phyloP scores from a whole-genome alignment of 345 rosid genomes.

The Linum trigynum region DNA sequence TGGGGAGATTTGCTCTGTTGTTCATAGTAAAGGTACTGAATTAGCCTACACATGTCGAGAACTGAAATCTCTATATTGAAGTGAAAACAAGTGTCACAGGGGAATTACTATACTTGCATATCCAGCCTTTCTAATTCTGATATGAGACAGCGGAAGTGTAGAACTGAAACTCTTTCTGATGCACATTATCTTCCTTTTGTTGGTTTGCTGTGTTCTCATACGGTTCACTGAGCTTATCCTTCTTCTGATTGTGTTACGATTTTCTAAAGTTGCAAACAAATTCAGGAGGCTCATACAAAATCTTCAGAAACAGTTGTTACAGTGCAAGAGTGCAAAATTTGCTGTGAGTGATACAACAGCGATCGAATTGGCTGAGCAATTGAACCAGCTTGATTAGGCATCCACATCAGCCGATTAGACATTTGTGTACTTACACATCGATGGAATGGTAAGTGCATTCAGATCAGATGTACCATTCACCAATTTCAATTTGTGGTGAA shows the following conservation, averaged over 20 bases:
- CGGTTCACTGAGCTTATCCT: not conserved
- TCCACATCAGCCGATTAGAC: slow-evolving; percentile 38
- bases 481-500: not conserved
- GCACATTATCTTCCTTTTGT: not conserved
- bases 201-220: not conserved
- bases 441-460: slow-evolving; percentile 19
- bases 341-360: slow-evolving; percentile 17
- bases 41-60: too few relatives aligned
- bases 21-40: too few relatives aligned
- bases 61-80: too few relatives aligned
- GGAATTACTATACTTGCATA: too few relatives aligned
- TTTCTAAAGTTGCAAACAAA: slow-evolving; percentile 33
- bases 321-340: slow-evolving; percentile 42
- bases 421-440: slow-evolving; percentile 3
- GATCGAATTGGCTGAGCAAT: slow-evolving; percentile 31
- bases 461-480: slow-evolving; percentile 1
- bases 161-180: not conserved
- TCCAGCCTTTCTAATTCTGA: too few relatives aligned
- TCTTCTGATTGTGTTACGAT: not conserved
- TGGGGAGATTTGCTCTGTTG: not conserved
- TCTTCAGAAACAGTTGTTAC: slow-evolving; percentile 44
- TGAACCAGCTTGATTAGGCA: slow-evolving; percentile 39
- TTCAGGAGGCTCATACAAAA: slow-evolving; percentile 46
- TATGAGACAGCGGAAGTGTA: not conserved
- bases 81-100: not conserved